Base-by-base conservation (phyloP, 148 eudicot genomes). In the Beta vulgaris region DNA sequence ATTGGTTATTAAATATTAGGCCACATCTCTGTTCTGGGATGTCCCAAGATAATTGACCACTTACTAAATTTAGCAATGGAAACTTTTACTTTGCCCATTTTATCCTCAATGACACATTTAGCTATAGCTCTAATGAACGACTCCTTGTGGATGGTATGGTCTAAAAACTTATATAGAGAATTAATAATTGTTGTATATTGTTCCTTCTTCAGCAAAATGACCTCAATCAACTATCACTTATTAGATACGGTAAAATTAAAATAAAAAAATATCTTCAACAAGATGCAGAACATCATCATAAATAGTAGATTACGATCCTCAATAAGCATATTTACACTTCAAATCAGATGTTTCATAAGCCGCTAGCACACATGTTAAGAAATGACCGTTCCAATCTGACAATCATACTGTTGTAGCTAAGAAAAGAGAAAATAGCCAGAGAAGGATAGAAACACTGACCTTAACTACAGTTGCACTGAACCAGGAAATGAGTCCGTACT, bases 401-500 rank as follows among this genome's bases (percentile, higher is more conserved):
- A n/a, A n/a, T n/a, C n/a, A n/a, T n/a, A n/a, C n/a, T n/a, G n/a
- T n/a, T n/a, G n/a, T n/a, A n/a, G n/a, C n/a, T n/a, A n/a, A 40
- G 49, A 66, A 37, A 29, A 44, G n/a, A 7, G 46, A 35, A 25
- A 66, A 23, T 16, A 48, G 43, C 44, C 49, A 23, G 70, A 39
- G 37, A 6, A 34, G 18, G 26, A 29, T n/a, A 75, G 70, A 59
- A 68, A 68, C 68, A 67, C 78, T 23, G 13, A 91, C 98, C 96
- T 94, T 88, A 21, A 94, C 98, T 28, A 91, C 96, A 64, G 93
- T 91, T 81, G 91, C 90, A 80, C 98, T 94, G 88, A 94, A 94
- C 98, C 98, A 94, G 26, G 97, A 69, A 80, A 94, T 91, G 71
- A 94, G 98, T 58, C 98, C 98, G 73, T 90, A 94, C 82, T 94